These are phyloP conservation scores for Chalciporus sp. DNA, from an alignment of 1,284 basidiomycete genomes.

Conservation along the genomic window DNA sequence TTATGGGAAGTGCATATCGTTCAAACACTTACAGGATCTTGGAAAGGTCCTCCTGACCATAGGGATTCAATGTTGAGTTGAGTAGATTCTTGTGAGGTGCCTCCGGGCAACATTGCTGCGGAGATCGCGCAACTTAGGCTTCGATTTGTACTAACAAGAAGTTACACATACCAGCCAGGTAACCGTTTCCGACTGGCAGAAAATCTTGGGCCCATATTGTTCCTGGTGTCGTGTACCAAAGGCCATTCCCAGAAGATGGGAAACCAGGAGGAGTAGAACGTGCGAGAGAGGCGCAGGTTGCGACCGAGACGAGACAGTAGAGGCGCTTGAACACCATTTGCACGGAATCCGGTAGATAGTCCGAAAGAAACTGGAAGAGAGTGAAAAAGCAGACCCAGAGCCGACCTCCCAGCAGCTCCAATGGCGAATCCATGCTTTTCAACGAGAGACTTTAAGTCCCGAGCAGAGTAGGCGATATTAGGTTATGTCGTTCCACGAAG, in stretches of 20 bases:
- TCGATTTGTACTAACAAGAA: neutral
- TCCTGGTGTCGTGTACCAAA: constrained; percentile 66
- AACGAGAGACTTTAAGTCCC: neutral
- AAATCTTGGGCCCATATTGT: constrained; percentile 57
- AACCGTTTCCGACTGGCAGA: constrained; percentile 75
- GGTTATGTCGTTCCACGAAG: neutral
- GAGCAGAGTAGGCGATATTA: neutral
- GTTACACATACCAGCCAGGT: constrained; percentile 55
- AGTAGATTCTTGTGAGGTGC: constrained; percentile 57
- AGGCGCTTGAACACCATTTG: constrained; percentile 23
- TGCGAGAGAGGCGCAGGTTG: constrained; percentile 21
- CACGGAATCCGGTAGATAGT: constrained; percentile 20
- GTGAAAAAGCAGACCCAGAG: constrained; percentile 22
- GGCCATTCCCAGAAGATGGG: constrained; percentile 68
- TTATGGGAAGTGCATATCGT: neutral
- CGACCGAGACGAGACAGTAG: constrained; percentile 23
- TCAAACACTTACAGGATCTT: constrained; percentile 51
- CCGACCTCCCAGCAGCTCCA: constrained; percentile 20
- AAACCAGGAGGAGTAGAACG: constrained; percentile 50
- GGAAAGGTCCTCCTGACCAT: constrained; percentile 76
- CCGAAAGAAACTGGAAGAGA: constrained; percentile 13
- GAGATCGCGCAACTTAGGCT: neutral
- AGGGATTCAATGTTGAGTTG: constrained; percentile 75
- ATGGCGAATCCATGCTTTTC: constrained; percentile 24
- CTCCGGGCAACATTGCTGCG: constrained; percentile 67